A percentile compares a stretch with the other conserved stretches of the same genome.
These are phyloP conservation scores for Myxozyma monticola DNA, from an alignment of 805 yeast genomes.

Conservation along the genomic window DNA sequence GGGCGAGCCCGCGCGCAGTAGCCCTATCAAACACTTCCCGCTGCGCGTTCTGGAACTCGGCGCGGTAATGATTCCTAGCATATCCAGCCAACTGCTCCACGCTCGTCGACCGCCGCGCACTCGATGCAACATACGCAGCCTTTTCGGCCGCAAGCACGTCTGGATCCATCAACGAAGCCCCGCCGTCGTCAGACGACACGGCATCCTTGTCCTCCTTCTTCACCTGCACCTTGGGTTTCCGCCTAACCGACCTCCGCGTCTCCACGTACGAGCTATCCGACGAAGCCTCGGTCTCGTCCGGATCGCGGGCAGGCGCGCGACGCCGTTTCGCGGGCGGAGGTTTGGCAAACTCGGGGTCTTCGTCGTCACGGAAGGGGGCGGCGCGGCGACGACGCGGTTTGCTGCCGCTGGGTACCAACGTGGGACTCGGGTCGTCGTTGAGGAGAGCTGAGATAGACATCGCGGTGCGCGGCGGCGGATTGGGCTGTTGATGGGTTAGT, in stretches of 20 bases:
- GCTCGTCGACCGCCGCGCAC: constrained; percentile 5
- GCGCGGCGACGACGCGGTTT: neutral
- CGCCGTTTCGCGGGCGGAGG: constrained; percentile 46
- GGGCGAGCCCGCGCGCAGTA: constrained; percentile 22
- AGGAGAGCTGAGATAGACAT: constrained; percentile 28
- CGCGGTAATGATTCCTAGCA: constrained; percentile 11
- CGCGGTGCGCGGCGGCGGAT: constrained; percentile 20
- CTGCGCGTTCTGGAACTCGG: constrained; percentile 10
- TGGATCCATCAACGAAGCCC: neutral
- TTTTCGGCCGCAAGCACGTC: constrained; percentile 12
- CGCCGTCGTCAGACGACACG: constrained; percentile 7
- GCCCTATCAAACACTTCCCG: constrained; percentile 6
- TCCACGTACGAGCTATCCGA: constrained; percentile 1
- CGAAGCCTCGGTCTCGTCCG: constrained; percentile 21
- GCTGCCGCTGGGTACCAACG: neutral
- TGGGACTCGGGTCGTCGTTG: constrained; percentile 20
- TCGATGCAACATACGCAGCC: constrained; percentile 7
- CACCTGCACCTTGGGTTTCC: neutral
- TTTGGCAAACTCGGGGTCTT: no score
- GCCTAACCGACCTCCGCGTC: neutral
- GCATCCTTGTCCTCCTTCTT: neutral
- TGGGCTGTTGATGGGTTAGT: no score
- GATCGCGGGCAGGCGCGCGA: constrained; percentile 28
- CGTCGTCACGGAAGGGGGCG: no score
- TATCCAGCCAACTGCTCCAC: constrained; percentile 14